Evolutionary conservation across 345 rosid genomes (phyloP).

Genomic region (Xanthoceras sorbifolium): DNA sequence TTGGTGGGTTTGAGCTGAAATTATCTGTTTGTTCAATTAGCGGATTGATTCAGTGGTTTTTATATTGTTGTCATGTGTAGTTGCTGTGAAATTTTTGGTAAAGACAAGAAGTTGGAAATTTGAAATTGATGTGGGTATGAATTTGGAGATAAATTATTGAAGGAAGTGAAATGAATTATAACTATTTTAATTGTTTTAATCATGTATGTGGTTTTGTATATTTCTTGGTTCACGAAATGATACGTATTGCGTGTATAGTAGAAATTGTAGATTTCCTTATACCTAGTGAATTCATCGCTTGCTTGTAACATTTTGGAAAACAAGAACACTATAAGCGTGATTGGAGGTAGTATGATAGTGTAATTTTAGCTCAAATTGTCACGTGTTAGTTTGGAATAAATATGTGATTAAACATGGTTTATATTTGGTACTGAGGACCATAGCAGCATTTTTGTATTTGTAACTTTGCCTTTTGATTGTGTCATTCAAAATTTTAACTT

Average conservation of each 20-base stretch:
- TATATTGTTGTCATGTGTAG: background rate
- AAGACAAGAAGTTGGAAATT: background rate
- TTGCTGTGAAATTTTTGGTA: background rate
- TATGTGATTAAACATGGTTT: background rate
- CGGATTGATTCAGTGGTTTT: background rate
- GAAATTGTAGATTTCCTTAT: background rate
- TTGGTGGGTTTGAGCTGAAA: constrained; percentile 3
- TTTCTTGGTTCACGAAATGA: background rate
- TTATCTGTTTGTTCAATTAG: background rate
- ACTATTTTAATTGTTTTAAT: background rate
- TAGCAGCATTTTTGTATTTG: too few relatives aligned
- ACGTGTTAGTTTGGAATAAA: background rate
- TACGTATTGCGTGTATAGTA: background rate
- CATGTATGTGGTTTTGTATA: background rate
- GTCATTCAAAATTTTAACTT: background rate
- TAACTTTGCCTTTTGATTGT: background rate
- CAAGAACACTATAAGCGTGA: background rate
- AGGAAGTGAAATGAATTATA: background rate
- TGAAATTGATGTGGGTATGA: background rate
- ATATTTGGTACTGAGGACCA: background rate
- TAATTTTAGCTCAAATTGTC: background rate
- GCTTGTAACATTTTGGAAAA: background rate
- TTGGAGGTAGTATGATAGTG: background rate
- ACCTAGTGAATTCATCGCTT: background rate
- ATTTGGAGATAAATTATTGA: background rate